Evolutionary conservation across 768 basidiomycete species (phyloP), one percentile per base, ranked within the genome.

Genomic region (Lyophyllum semitale): DNA sequence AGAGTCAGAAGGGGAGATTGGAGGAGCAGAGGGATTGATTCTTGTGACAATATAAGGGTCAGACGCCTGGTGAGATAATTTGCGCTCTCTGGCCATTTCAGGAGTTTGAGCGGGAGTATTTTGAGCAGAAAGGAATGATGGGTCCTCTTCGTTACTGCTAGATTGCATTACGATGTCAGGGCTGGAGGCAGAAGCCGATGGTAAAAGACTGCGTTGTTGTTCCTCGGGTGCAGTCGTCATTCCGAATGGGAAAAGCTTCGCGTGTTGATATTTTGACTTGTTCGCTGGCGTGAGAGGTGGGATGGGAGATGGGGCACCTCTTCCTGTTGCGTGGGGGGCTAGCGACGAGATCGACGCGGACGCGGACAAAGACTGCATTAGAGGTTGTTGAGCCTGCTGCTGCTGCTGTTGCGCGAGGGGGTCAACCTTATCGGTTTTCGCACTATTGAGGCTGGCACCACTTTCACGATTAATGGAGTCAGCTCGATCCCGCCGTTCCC

Each of bases 241-340:
- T 33, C 92, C 93, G 23, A 96, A 95, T 1, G 95, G 93, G 71
- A 89, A 90, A 32, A 97, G 77, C 68, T 98, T 98, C 26, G 83
- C 75, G 60, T 85, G 83, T 59, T 84, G 84, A 71, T 89, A 95
- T 71, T 80, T 91, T 26, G 78, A 77, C 67, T 87, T 71, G 71
- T 93, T 91, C 27, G 82, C 81, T 13, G 84, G 78, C 25, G 89
- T 86, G 11, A 85, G 81, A 17, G 85, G 81, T 37, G 93, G 93
- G 33, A 94, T 83, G n/a, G 91, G 89, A 8, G 91, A 93, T 11
- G 82, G 79, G 33, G 81, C 83, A 42, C 80, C 77, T 54, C 84
- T 81, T 47, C 79, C 73, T 52, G 80, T 77, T 5, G 77, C 75
- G 64, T 77, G 81, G 20, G 85, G 80, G 12, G 81, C 71, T 42